A percentile compares a stretch with the other conserved stretches of the same genome.
Evolutionary conservation across 2,329 filamentous ascomycete species (phyloP).

Genomic region (Blastomyces silverae): DNA sequence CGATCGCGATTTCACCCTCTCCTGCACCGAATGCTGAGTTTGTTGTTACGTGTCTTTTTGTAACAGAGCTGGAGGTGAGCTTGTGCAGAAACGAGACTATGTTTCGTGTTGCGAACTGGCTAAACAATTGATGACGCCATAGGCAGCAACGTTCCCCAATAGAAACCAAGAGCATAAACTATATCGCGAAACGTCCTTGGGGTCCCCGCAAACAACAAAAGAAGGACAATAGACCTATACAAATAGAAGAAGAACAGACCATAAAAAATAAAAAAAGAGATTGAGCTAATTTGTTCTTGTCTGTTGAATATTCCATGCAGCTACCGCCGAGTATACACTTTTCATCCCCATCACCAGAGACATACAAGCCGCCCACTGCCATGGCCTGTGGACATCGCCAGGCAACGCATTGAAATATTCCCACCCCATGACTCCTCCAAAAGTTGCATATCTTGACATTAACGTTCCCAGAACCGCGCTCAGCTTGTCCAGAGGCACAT

Average conservation of each 20-base stretch:
- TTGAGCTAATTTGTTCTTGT: neutral
- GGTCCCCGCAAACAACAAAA: too few relatives aligned
- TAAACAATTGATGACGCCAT: too few relatives aligned
- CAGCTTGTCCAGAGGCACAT: conserved; percentile 54
- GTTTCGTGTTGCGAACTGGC: too few relatives aligned
- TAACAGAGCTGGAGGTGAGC: too few relatives aligned
- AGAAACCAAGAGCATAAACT: too few relatives aligned
- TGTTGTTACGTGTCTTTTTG: too few relatives aligned
- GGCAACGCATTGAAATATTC: conserved; percentile 84
- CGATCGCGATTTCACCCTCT: neutral
- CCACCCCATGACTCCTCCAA: conserved; percentile 91
- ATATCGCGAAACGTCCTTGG: too few relatives aligned
- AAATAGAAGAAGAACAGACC: neutral
- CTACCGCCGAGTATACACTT: conserved; percentile 31
- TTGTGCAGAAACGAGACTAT: too few relatives aligned
- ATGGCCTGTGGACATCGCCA: conserved; percentile 56
- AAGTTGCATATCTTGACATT: conserved; percentile 55
- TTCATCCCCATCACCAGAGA: conserved; percentile 46
- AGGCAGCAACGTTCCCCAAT: too few relatives aligned
- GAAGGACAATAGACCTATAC: too few relatives aligned
- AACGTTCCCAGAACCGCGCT: conserved; percentile 53
- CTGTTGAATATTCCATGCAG: conserved; percentile 21
- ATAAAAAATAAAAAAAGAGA: neutral
- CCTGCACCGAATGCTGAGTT: neutral
- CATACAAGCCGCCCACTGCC: conserved; percentile 71